Evolutionary conservation across 192 early-diverging fungal species (phyloP).

Genomic region (Coemansia sp.): DNA sequence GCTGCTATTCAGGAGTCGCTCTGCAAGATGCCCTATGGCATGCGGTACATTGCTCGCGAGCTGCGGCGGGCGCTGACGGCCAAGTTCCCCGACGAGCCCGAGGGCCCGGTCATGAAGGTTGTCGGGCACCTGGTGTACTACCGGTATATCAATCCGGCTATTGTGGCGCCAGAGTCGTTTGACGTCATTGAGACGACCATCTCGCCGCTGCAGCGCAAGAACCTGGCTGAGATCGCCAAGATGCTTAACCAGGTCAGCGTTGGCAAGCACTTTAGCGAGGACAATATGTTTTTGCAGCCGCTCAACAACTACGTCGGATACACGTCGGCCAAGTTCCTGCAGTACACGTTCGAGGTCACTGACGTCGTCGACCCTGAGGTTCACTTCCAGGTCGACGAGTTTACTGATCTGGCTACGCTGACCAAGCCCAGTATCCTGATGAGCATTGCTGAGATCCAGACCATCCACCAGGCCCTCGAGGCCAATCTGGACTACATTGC

Average conservation of each 20-base stretch:
- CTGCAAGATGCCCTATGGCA: slow-evolving; percentile 90
- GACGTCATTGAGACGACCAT: slow-evolving; percentile 90
- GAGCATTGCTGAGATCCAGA: slow-evolving; percentile 87
- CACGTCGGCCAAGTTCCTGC: slow-evolving; percentile 75
- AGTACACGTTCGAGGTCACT: slow-evolving; percentile 86
- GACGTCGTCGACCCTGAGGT: slow-evolving; percentile 87
- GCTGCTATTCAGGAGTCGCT: slow-evolving; percentile 77
- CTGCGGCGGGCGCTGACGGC: slow-evolving; percentile 73
- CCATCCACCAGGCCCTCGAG: slow-evolving; percentile 81
- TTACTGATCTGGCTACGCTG: slow-evolving; percentile 75
- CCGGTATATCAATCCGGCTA: slow-evolving; percentile 97
- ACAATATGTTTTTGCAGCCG: slow-evolving; percentile 70
- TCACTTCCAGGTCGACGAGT: slow-evolving; percentile 90
- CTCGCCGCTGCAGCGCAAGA: slow-evolving; percentile 90
- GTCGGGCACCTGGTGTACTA: slow-evolving; percentile 98
- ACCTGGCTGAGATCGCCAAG: slow-evolving; percentile 94
- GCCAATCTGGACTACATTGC: slow-evolving; percentile 80
- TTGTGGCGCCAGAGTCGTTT: slow-evolving; percentile 95
- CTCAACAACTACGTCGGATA: slow-evolving; percentile 83
- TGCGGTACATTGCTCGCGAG: slow-evolving; percentile 94
- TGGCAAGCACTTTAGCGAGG: slow-evolving; percentile 74
- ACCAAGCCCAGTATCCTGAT: slow-evolving; percentile 90
- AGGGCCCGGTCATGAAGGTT: slow-evolving; percentile 81
- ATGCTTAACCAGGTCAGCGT: slow-evolving; percentile 96
- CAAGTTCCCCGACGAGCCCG: slow-evolving; percentile 83